Percentiles rank a stretch among this genome's conserved stretches.
These are phyloP conservation scores for Ilyonectria destructans DNA, from an alignment of 2,329 filamentous ascomycete species.

Conservation along the genomic window DNA sequence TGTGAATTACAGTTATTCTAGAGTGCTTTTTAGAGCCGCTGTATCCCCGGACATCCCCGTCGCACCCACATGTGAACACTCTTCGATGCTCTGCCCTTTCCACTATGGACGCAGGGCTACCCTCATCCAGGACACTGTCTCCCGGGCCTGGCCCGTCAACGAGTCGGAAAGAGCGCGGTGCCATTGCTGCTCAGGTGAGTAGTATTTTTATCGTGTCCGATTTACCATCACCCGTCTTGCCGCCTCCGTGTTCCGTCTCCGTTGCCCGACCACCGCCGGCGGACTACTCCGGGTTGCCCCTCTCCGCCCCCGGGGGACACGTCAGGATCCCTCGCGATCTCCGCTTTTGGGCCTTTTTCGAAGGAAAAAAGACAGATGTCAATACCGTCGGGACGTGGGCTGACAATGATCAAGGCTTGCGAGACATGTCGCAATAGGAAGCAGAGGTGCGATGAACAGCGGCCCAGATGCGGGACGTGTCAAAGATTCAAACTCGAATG, in stretches of 20 bases:
- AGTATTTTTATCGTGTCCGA: conserved; percentile 2
- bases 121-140: conserved; percentile 52
- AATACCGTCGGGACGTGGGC: background rate
- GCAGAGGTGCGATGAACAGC: conserved; percentile 76
- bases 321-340: background rate
- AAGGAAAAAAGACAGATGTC: background rate
- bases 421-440: conserved; percentile 74
- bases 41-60: conserved; percentile 19
- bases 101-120: conserved; percentile 48
- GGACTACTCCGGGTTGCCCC: conserved; percentile 22
- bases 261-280: conserved; percentile 19
- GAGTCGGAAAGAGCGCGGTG: conserved; percentile 58
- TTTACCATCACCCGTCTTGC: conserved; percentile 4
- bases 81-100: conserved; percentile 34
- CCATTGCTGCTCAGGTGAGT: conserved; percentile 59
- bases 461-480: conserved; percentile 75
- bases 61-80: conserved; percentile 42
- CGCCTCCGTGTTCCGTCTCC: conserved; percentile 14
- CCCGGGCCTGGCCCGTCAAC: conserved; percentile 52
- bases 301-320: conserved; percentile 10
- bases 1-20: conserved; percentile 38
- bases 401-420: conserved; percentile 62
- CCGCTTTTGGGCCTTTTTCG: background rate
- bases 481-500: conserved; percentile 72
- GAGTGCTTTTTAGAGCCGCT: conserved; percentile 47